Base-by-base conservation (phyloP, 2,329 filamentous ascomycete species). In the Colletotrichum caudatum region DNA sequence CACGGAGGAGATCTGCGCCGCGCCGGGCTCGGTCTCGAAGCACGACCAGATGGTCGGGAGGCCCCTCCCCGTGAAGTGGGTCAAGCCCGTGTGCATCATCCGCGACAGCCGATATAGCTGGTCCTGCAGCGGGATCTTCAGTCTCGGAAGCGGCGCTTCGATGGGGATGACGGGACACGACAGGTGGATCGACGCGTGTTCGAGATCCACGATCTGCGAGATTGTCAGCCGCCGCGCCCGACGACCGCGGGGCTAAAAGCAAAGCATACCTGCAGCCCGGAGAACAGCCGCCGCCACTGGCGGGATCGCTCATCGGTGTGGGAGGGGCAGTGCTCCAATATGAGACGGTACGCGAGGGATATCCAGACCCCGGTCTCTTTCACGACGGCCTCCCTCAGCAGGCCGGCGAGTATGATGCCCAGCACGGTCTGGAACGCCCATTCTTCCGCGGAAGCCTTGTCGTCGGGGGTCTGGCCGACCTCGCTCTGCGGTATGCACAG, bases 81-180 rank as follows among this genome's bases (percentile, higher is more conserved):
- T 80, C 4, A 84, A 73, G 0, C 83, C 82, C 0, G 79, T 82
- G 62, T 84, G 81, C 82, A 84, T 84, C 82, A 84, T 84, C 20
- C 81, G 78, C 1, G 82, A 83, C 0, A 84, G 76, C 7, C 80
- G 77, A 51, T 83, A 82, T 3, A 84, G 78, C 26, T 82, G 82
- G 67, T 84, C 82, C 54, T 79, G 78, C 14, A 78, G 76, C 0
- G 81, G 80, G 4, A 78, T 79, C 48, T 81, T 80, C 8, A 84
- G 78, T 5, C 78, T 75, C 0, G 78, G 73, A 1, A 83, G 75
- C 1, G 82, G 83, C 0, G 83, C 78, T 44, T 80, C 79, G 18
- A 82, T 77, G 1, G 82, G 82, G 29, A 84, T 79, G 11, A 83
- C 79, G 0, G 82, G 83, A 41, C 79, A 83, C 0, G 81, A 80